Conservation (phyloP, 345 rosid genomes). For the Pseudoturritis turrita region DNA sequence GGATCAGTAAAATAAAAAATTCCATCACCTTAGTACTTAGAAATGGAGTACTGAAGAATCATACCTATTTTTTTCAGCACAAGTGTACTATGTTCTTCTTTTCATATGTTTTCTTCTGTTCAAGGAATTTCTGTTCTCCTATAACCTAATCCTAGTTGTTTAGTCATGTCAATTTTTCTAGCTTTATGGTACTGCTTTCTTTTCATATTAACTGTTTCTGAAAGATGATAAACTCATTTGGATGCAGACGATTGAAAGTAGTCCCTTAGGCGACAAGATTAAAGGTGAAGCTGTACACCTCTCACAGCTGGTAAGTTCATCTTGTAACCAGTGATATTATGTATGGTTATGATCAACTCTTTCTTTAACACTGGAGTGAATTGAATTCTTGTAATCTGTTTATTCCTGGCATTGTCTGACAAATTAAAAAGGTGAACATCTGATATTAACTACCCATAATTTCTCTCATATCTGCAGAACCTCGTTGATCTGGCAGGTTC, state of each 20-base stretch:
- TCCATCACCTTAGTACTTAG: background rate
- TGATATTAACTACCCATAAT: slow-evolving; percentile 15
- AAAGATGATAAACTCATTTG: slow-evolving; percentile 24
- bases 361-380: background rate
- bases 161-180: slow-evolving; percentile 1
- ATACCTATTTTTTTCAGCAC: background rate
- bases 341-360: slow-evolving; percentile 14
- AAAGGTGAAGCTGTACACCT: slow-evolving; percentile 88
- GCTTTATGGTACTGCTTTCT: background rate
- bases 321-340: slow-evolving; percentile 24
- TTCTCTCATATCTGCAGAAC: slow-evolving; percentile 64
- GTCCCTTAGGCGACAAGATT: slow-evolving; percentile 66
- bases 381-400: background rate
- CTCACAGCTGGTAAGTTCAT: slow-evolving; percentile 86
- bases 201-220: slow-evolving; percentile 7
- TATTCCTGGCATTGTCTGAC: background rate
- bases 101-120: background rate
- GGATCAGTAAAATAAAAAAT: too few species aligned
- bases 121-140: background rate
- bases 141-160: background rate
- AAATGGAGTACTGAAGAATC: background rate
- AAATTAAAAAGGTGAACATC: background rate
- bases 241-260: slow-evolving; percentile 87
- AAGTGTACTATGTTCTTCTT: slow-evolving; percentile 1
- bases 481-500: slow-evolving; percentile 99